These are phyloP conservation scores for Phoma sp. DNA, from an alignment of 2,329 filamentous ascomycete species.

Conservation along the genomic window DNA sequence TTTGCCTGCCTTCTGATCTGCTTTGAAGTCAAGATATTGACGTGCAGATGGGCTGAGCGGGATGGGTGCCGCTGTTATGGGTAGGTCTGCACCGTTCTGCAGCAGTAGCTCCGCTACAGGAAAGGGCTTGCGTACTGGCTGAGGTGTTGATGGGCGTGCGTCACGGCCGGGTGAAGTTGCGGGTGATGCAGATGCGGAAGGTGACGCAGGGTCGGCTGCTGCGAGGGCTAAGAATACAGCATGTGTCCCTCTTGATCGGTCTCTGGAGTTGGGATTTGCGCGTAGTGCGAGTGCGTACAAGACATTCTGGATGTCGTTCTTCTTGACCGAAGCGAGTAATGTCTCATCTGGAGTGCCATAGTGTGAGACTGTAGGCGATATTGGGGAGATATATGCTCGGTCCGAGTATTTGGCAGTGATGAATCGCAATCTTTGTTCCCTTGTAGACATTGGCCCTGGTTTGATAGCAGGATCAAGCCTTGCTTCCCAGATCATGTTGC, in stretches of 20 bases:
- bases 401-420: conserved; percentile 96
- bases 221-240: conserved; percentile 89
- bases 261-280: conserved; percentile 79
- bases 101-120: conserved; percentile 88
- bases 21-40: conserved; percentile 82
- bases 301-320: conserved; percentile 92
- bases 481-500: conserved; percentile 97
- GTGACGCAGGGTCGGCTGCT: conserved; percentile 87
- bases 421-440: conserved; percentile 91
- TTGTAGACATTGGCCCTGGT: conserved; percentile 75
- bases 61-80: conserved; percentile 75
- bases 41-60: conserved; percentile 82
- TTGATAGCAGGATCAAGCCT: conserved; percentile 77
- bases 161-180: conserved; percentile 53
- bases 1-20: conserved; percentile 53
- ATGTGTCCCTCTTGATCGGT: conserved; percentile 87
- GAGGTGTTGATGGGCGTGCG: conserved; percentile 50
- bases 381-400: conserved; percentile 77
- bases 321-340: conserved; percentile 89
- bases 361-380: conserved; percentile 75
- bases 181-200: conserved; percentile 58
- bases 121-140: conserved; percentile 65
- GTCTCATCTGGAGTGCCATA: conserved; percentile 85
- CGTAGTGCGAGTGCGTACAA: conserved; percentile 86
- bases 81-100: conserved; percentile 93